A percentile compares a stretch with the other conserved stretches of the same genome.
Conservation (phyloP, 2,329 filamentous ascomycete species). For the Gyromitra esculenta region DNA sequence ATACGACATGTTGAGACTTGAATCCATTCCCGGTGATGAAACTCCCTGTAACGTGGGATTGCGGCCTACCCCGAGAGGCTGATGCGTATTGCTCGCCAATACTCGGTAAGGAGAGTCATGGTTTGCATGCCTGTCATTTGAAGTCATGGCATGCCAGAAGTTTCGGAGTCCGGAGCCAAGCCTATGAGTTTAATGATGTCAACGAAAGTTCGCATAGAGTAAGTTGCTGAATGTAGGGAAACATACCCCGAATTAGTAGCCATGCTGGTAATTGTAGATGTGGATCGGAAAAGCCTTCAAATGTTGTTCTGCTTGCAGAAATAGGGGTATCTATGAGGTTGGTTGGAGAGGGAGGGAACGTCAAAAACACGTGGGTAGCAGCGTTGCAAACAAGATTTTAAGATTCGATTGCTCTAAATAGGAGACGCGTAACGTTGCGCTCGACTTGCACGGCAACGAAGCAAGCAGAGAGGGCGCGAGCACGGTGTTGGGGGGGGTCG, state of each 20-base stretch:
- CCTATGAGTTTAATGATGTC: slow-evolving; percentile 61
- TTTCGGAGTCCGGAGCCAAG: slow-evolving; percentile 79
- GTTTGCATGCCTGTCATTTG: slow-evolving; percentile 82
- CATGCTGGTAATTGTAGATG: slow-evolving; percentile 36
- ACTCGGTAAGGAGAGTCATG: slow-evolving; percentile 93
- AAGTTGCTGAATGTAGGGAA: slow-evolving; percentile 4
- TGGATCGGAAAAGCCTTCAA: slow-evolving; percentile 17
- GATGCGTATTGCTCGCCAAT: slow-evolving; percentile 64
- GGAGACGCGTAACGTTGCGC: slow-evolving; percentile 45
- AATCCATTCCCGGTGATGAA: slow-evolving; percentile 86
- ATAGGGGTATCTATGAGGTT: slow-evolving; percentile 32
- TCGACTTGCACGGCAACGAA: slow-evolving; percentile 30
- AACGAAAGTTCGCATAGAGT: slow-evolving; percentile 22
- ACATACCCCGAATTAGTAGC: slow-evolving; percentile 46
- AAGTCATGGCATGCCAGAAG: slow-evolving; percentile 93
- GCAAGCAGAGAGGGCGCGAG: slow-evolving; percentile 20
- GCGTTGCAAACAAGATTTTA: slow-evolving; percentile 46
- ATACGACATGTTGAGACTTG: slow-evolving; percentile 81
- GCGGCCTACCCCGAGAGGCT: slow-evolving; percentile 84
- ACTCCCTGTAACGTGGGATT: slow-evolving; percentile 86
- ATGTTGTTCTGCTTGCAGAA: slow-evolving; percentile 36
- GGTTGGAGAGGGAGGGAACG: slow-evolving; percentile 36
- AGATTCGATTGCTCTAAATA: slow-evolving; percentile 38
- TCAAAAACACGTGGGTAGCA: slow-evolving; percentile 48
- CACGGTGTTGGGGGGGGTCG: slow-evolving; percentile 8